These are phyloP conservation scores for Flaveria linearis DNA, from an alignment of 129 eudicot genomes.

Conservation along the genomic window DNA sequence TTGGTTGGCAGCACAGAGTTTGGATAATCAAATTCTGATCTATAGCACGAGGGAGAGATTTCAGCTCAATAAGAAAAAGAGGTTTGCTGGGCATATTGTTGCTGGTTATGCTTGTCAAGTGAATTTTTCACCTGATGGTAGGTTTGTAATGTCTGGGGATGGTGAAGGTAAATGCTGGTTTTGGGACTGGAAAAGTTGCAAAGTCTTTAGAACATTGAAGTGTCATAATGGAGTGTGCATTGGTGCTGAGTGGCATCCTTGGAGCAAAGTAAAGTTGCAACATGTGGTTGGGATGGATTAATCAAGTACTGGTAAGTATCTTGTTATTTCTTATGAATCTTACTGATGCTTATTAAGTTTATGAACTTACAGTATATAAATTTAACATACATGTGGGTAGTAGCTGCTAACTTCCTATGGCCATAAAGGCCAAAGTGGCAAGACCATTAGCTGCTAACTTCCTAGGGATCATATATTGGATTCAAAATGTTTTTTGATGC, in stretches of 20 bases:
- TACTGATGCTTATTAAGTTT: neutral
- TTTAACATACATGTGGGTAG: neutral
- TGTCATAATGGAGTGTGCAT: conserved; percentile 93
- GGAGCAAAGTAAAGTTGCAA: conserved; percentile 96
- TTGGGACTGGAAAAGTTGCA: conserved; percentile 99
- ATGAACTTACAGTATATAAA: neutral
- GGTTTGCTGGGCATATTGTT: conserved; percentile 85
- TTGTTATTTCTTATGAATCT: conserved; percentile 2
- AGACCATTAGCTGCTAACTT: neutral
- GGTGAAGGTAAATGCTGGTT: conserved; percentile 98
- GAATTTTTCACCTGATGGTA: conserved; percentile 94
- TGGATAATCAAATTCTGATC: conserved; percentile 91
- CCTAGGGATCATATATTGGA: neutral
- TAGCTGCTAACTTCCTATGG: neutral
- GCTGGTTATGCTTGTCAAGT: conserved; percentile 99
- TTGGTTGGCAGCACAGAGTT: conserved; percentile 97
- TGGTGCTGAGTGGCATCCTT: conserved; percentile 97
- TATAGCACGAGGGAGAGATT: conserved; percentile 92
- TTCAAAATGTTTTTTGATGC: neutral
- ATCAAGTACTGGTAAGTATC: conserved; percentile 84
- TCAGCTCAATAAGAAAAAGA: conserved; percentile 95
- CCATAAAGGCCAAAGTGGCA: neutral
- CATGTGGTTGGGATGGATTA: conserved; percentile 99
- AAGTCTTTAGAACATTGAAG: conserved; percentile 76
- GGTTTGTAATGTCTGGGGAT: conserved; percentile 98